Evolutionary conservation across 1,284 basidiomycete species (phyloP), one percentile per base, ranked within the genome.

Genomic region (Ganoderma lingzhi): DNA sequence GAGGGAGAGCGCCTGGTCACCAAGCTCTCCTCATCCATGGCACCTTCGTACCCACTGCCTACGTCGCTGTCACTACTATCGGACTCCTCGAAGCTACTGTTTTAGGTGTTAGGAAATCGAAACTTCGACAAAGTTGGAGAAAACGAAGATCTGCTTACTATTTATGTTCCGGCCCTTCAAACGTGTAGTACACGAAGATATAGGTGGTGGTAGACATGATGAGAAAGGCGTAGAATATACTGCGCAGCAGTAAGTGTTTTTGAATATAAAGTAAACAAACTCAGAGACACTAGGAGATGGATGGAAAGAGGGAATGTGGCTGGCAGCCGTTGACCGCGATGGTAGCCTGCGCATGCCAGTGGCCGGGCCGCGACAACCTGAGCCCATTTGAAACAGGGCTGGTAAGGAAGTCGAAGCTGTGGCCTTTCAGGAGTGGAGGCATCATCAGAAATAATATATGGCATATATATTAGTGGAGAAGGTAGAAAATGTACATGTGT

Each of bases 161-260:
- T 14, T 30, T 17, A 35, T 56, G 30, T 35, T 56, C 53, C 14
- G 53, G 53, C 4, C 32, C 53, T 15, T 56, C 53, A 14, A 56
- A 56, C 12, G 53, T 32, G 53, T 56, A 56, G 30, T 56, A 56
- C 15, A 56, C 53, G 15, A 56, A 56, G 53, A 56, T 17, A 23
- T 32, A 56, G 1, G 30, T 17, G 15, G 30, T 56, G 53, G 53
- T 35, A 35, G 53, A 56, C 53, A 56, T 56, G 15, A 23, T 23
- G 53, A 14, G 32, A 56, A 12, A 9, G 5, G 15, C 35, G 48
- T 9, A 32, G 6, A 6, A 10, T 51, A 56, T 35, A 56, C 53
- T 32, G 53, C 53, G 17, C 53, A 56, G 30, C 53, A 56, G 53
- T 35, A 23, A 1, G 23, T 32, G 17, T 6, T 5, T 8, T 6